Conservation (phyloP, 768 basidiomycete species). For the Filobasidium wieringae region DNA sequence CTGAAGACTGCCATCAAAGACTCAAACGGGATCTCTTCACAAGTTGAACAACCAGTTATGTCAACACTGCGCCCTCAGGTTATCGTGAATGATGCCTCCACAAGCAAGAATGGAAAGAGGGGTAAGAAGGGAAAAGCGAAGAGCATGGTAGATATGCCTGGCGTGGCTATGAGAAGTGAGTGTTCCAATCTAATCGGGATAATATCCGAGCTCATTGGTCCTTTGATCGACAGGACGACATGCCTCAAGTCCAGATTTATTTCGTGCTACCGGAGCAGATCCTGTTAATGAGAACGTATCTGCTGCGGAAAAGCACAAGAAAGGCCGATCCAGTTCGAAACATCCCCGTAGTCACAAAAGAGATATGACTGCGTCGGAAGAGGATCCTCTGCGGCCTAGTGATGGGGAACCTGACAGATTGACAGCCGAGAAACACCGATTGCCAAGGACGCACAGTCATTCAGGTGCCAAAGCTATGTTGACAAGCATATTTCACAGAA, state of each 20-base stretch:
- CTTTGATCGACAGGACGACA: neutral
- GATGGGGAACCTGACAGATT: neutral
- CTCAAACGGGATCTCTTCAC: neutral
- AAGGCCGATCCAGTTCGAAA: neutral
- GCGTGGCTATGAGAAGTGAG: neutral
- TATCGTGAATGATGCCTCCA: neutral
- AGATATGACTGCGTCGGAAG: neutral
- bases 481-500: constrained; percentile 5
- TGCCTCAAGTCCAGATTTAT: constrained; percentile 3
- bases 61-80: neutral
- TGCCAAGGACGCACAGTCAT: constrained; percentile 5
- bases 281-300: neutral
- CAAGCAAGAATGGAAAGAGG: constrained; percentile 3
- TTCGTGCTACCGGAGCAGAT: neutral
- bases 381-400: neutral
- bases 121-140: constrained; percentile 5
- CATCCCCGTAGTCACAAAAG: neutral
- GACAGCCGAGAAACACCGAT: neutral
- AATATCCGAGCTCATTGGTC: neutral
- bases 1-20: neutral
- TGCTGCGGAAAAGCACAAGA: neutral
- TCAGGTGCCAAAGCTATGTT: constrained; percentile 9
- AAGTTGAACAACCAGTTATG: neutral
- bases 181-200: no score
- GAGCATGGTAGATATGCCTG: neutral